These are phyloP conservation scores for Bjerkandera adusta DNA, from an alignment of 1,284 basidiomycete species.

Conservation along the genomic window DNA sequence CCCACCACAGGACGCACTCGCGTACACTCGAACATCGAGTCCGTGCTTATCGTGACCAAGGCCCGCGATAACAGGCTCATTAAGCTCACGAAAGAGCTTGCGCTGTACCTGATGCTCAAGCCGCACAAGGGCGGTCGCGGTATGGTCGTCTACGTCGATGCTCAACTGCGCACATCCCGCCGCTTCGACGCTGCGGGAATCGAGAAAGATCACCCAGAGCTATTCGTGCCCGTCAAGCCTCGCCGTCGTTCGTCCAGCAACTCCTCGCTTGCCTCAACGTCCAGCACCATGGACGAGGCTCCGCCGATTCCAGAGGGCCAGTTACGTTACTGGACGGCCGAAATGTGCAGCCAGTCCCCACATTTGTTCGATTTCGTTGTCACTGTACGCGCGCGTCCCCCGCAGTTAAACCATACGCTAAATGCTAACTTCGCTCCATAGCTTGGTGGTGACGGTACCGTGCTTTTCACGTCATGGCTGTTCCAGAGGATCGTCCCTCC, in stretches of 20 bases:
- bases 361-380: slow-evolving; percentile 98
- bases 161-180: slow-evolving; percentile 87
- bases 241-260: slow-evolving; percentile 72
- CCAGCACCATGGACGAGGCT: slow-evolving; percentile 15
- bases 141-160: slow-evolving; percentile 87
- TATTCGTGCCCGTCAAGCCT: slow-evolving; percentile 79
- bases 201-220: slow-evolving; percentile 80
- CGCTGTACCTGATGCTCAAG: slow-evolving; percentile 92
- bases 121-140: slow-evolving; percentile 64
- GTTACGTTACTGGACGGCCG: slow-evolving; percentile 95
- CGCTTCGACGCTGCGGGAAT: slow-evolving; percentile 95
- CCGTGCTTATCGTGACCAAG: slow-evolving; percentile 95
- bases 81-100: slow-evolving; percentile 91
- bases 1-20: slow-evolving; percentile 76
- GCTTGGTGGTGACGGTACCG: slow-evolving; percentile 98
- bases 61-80: slow-evolving; percentile 97
- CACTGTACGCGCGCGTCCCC: slow-evolving; percentile 60
- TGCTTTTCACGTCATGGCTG: slow-evolving; percentile 98
- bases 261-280: slow-evolving; percentile 59
- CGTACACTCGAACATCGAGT: slow-evolving; percentile 90
- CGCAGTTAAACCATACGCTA: slow-evolving; percentile 15
- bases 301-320: slow-evolving; percentile 64
- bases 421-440: slow-evolving; percentile 29
- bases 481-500: slow-evolving; percentile 99
- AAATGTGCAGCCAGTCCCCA: slow-evolving; percentile 91